Base-by-base conservation (phyloP, 129 eudicot genomes). In the Artemisia tridentata region DNA sequence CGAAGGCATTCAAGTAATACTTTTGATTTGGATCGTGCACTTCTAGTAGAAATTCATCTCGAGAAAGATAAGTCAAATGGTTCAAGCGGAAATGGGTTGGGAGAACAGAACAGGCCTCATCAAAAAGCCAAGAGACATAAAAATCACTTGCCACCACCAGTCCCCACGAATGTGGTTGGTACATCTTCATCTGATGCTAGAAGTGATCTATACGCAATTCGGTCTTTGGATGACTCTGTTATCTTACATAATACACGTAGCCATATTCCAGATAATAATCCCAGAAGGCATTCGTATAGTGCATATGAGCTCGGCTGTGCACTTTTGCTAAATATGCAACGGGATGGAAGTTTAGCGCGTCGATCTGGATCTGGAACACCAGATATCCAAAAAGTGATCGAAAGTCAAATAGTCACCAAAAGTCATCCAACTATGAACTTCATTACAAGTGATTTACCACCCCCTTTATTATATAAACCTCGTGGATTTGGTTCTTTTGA, bases 91-190 rank as follows among this genome's bases (percentile, higher is more conserved):
- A 43, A 49, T 34, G 41, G 64, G 55, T 70, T 51, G 11, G 72
- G 46, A 50, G 86, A 80, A 54, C 77, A 65, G 57, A 69, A 83
- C 29, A 71, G 74, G 75, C 20, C 27, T 58, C 84, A 56, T 81
- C 75, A 67, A n/a, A 83, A 78, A 76, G 66, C 47, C 50, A 75
- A 47, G 62, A 75, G 59, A 58, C 41, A 75, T 20, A 75, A 59
- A 34, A 58, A 60, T 7, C 47, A 49, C 7, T 67, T 75, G 61
- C 74, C 74, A 58, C 74, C 74, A 67, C 61, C 68, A 13, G 13
- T 43, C 62, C 66, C 79, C 45, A 47, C 19, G 11, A 45, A 53
- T 7, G 41, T 51, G 12, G 14, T 25, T 55, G 72, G 72, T 57
- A 45, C 79, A 15, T 74, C 45, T 38, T 38, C 72, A 16, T 53